Evolutionary conservation across 257 asterid species (phyloP), one percentile per base, ranked within the genome.

Genomic region (Capsicum chinense): DNA sequence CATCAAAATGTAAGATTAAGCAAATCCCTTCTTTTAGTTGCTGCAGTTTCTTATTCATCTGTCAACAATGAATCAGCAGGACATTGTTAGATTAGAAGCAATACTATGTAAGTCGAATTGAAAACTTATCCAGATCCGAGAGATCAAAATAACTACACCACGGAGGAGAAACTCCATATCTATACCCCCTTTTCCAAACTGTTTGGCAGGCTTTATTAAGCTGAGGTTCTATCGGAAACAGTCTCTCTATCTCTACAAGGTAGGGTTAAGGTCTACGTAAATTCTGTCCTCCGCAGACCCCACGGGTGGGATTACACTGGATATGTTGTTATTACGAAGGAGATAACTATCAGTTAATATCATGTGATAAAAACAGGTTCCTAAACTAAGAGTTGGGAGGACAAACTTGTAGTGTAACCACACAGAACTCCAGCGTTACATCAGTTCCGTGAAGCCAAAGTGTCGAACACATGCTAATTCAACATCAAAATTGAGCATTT

Each of bases 41-140:
- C 79, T 96, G 98, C 92, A 94, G 56, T 88, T 91, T 95, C 93
- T 93, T 95, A 85, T 95, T 94, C 98, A 95, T 91, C 98, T 94
- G 9, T 70, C 54, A 42, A 42, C 9, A 4, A 21, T 21, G 21
- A 7, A 62, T 62, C 56, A 42, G 1, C 39, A 69, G 2, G 50
- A 39, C 26, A 69, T 3, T 19, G 69, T 63, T 63, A 63, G 35
- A 70, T 68, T 4, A 70, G 14, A 70, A 9, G 0, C 56, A 8
- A 42, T 42, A 9, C 15, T 63, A 56, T 56, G 1, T 56, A 70
- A 9, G 16, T n/a, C 10, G 35, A 60, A 11, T 56, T 56, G n/a
- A 5, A 14, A 56, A 56, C 2, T 56, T 13, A 57, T 57, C 19
- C 12, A 67, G 14, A 37, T 67, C 0, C 10, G 19, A 67, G 3